Base-by-base conservation (phyloP, 2,329 filamentous ascomycete genomes). In the Fusarium chuoi region DNA sequence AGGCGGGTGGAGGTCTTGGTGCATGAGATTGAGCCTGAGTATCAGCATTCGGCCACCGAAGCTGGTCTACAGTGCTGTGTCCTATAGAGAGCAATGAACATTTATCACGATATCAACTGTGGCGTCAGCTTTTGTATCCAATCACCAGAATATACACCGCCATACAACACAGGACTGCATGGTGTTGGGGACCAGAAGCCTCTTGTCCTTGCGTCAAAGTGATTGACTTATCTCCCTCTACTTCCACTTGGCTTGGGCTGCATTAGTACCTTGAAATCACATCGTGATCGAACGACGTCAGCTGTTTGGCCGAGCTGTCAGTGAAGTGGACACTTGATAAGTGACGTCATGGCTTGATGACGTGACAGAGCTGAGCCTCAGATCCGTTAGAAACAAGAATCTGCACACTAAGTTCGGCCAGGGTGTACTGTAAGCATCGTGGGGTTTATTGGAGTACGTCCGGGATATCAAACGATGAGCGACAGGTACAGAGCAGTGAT, bases 1-100 rank as follows among this genome's bases (percentile, higher is more conserved):
- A 86, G 72, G 84, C 84, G 15, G 86, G 85, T 22, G 82, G 80
- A 15, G 80, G 78, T 24, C 66, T 82, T 66, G 79, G 77, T 35
- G 80, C 74, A 17, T 79, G 68, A 74, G 22, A 45, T 26, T 20
- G n/a, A 28, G 39, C 18, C 28, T 13, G 30, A 28, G 46, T 20
- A 45, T 55, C 64, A 55, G 49, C 33, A 24, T 35, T 39, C 30
- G 28, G 48, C 22, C 36, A 33, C 30, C 24, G 61, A 35, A n/a
- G 41, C 33, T n/a, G 28, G 24, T 44, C 24, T 56, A 52, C 33
- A 49, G 30, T 28, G 30, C n/a, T 55, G 51, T 36, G 36, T 24
- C 48, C n/a, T 38, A 46, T 26, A 65, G 54, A 57, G 46, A 64
- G 57, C 30, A 68, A 45, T 28, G 24, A 49, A 26, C 28, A 60